phyloP scores from a whole-genome alignment of 2,329 filamentous ascomycete genomes.

The Cercospora canescens region DNA sequence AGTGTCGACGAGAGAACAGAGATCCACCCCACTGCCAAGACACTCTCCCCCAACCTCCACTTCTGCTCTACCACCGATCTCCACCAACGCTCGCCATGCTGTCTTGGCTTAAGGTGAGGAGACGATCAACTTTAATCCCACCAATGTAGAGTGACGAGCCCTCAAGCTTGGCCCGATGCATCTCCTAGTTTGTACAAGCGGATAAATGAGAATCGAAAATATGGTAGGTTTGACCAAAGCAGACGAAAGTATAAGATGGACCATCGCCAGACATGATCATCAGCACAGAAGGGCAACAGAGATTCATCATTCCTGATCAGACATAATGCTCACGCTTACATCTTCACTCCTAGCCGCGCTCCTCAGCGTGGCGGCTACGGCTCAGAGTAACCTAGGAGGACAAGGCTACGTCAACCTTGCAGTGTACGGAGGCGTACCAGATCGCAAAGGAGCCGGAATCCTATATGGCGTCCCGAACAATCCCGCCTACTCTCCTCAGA shows the following conservation, averaged over 20 bases:
- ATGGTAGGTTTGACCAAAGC: background rate
- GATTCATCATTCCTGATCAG: background rate
- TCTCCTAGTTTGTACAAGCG: background rate
- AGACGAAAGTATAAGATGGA: background rate
- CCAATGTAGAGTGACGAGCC: background rate
- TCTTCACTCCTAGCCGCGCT: background rate
- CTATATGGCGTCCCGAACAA: background rate
- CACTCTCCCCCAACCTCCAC: background rate
- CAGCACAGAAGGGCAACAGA: background rate
- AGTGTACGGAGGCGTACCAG: background rate
- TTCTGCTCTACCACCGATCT: background rate
- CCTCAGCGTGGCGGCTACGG: background rate
- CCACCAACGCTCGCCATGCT: background rate
- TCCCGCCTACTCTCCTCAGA: background rate
- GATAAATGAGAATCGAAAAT: background rate
- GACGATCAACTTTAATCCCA: background rate
- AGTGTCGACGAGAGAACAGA: background rate
- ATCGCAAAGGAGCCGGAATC: conserved; percentile 1
- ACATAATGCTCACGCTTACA: background rate
- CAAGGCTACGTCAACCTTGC: background rate
- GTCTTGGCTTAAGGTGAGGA: background rate
- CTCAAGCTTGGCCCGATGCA: background rate
- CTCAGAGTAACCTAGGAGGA: background rate
- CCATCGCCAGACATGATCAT: background rate
- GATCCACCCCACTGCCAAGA: background rate